Evolutionary conservation across 192 early-diverging fungal genomes (phyloP), one percentile per base, ranked within the genome.

Genomic region (Neocallimastix lanati): DNA sequence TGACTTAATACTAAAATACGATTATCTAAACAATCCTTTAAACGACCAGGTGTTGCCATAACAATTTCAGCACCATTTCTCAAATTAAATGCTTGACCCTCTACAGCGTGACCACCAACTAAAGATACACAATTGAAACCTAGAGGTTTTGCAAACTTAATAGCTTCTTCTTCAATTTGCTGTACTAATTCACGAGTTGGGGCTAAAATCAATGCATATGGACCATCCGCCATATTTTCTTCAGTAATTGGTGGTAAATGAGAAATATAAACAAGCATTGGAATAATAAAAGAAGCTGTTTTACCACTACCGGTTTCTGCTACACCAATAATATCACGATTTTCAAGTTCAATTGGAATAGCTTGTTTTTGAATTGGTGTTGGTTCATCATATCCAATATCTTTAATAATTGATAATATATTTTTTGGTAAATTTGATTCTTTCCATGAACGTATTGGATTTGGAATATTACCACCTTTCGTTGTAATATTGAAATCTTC

Each of bases 301-400:
- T 99, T 99, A 82, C 97, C 97, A 79, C 92, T 93, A 84, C 93
- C 96, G 15, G 97, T 95, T 84, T 93, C 93, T 25, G 94, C 94
- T 78, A 95, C 91, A 77, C 94, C 94, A 67, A 94, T 95, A 76
- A 95, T 87, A 82, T 95, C 93, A 79, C 94, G 91, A 84, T 94
- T 94, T 87, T 94, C 89, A 35, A 99, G 86, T 25, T 94, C 96
- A 76, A 99, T 96, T 12, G 97, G 97, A 76, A 98, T 98, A 11
- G 94, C 94, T 84, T 98, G 96, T 58, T 95, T 87, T 83, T 99
- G 97, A 84, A 99, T 99, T 21, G 97, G 96, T 13, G 97, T 95
- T 13, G 97, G 97, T 58, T 96, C 94, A 33, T 87, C 92, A 81
- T 98, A 99, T 18, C 96, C 97, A 33, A 98, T 88, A 12, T 90